These are phyloP conservation scores for Pyrus hybrid DNA, from an alignment of 331 rosid genomes.

Conservation along the genomic window DNA sequence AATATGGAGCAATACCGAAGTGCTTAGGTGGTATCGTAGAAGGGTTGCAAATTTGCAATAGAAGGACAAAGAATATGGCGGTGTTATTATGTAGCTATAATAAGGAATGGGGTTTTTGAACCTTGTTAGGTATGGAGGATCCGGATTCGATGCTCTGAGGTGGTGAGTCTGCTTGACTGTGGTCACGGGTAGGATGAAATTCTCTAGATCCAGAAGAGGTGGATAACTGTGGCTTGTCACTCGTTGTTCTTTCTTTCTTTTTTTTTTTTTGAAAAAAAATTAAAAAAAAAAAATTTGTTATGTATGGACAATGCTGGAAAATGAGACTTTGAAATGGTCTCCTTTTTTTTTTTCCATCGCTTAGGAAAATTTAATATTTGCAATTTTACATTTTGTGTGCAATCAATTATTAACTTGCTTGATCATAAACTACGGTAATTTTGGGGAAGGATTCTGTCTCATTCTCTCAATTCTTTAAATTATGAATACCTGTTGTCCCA, in stretches of 20 bases:
- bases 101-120: background rate
- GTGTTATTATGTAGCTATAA: background rate
- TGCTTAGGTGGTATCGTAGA: background rate
- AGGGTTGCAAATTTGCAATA: background rate
- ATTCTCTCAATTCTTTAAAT: no score
- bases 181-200: no score
- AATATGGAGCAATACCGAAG: background rate
- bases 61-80: background rate
- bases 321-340: background rate
- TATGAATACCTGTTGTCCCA: no score
- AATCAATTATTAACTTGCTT: background rate
- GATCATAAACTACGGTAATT: background rate
- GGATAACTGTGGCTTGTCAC: no score
- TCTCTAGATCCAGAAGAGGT: accelerated
- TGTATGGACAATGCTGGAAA: background rate
- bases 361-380: background rate
- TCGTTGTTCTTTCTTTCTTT: accelerated
- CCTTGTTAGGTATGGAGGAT: background rate
- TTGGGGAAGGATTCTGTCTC: no score
- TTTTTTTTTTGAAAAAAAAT: no score
- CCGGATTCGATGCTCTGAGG: accelerated
- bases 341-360: no score
- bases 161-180: no score
- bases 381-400: background rate
- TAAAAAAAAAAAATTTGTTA: no score